phyloP scores from a whole-genome alignment of 495 filamentous ascomycete species.

The Penicillium coprophilum region DNA sequence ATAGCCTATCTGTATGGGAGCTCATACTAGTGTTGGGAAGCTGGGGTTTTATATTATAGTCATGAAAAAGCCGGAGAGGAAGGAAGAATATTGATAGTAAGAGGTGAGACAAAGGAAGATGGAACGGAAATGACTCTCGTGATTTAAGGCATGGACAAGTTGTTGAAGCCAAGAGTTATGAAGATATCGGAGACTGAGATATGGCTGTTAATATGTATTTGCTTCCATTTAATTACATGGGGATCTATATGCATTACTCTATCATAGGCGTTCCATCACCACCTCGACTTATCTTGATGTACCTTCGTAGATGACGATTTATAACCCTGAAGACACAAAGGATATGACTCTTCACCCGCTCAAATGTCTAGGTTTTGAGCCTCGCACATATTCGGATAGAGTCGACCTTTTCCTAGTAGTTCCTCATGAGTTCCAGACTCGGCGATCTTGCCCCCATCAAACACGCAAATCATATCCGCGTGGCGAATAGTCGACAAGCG shows the following conservation, averaged over 20 bases:
- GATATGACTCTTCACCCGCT: neutral
- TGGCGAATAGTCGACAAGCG: conserved; percentile 78
- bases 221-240: neutral
- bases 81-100: no score
- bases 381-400: conserved; percentile 14
- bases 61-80: conserved; percentile 6
- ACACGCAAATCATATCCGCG: conserved; percentile 86
- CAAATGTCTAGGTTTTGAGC: conserved; percentile 11
- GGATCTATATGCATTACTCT: neutral
- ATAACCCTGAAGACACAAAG: neutral
- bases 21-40: conserved; percentile 15
- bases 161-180: no score
- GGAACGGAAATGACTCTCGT: no score
- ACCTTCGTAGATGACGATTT: neutral
- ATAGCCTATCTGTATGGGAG: conserved; percentile 13
- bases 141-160: no score
- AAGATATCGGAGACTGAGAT: no score
- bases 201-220: no score
- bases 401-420: neutral
- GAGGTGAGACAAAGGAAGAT: no score
- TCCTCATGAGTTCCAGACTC: conserved; percentile 69
- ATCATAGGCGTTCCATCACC: neutral
- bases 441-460: conserved; percentile 69
- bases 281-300: neutral
- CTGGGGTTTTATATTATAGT: conserved; percentile 5